Evolutionary conservation across 2,329 filamentous ascomycete genomes (phyloP), one percentile per base, ranked within the genome.

Genomic region (Monascus ruber): DNA sequence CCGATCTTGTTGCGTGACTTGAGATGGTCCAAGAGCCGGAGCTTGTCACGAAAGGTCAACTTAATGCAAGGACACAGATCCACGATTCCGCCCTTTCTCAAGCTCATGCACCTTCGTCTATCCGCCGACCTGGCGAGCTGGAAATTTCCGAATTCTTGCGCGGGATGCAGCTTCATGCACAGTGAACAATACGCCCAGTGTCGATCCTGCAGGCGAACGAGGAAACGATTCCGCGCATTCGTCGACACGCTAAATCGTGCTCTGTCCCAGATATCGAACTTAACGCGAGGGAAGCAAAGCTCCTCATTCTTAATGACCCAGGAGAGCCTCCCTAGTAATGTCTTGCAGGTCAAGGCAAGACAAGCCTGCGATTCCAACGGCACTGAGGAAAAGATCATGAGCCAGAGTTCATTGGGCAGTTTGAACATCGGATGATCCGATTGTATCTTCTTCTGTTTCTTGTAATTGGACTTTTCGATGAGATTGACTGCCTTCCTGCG

Each of bases 11-110:
- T 50, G 4, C 59, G 53, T 32, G 57, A 43, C 29, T 51, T 51
- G 26, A 63, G 33, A 9, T 59, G 48, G 11, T 63, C 52, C 5
- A 55, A 39, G 2, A 64, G 51, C 11, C 62, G 54, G 32, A 56
- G 6, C 28, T 29, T 29, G 28, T 6, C 28, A 10, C 28, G 28
- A 6, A 29, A 6, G 6, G 28, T 29, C 28, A 29, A 10, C 28
- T 6, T 6, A 6, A 29, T 29, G 28, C 28, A 29, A 6, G 28
- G 28, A 29, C 28, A 29, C 28, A 29, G 28, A 6, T 29, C 6
- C 28, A 29, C 28, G 10, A 29, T 10, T 10, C 28, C 28, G 28
- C 28, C 28, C 28, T 6, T 6, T 29, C 28, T 10, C 2, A 10
- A 10, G 10, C 10, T 10, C 28, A 29, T 29, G 28, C 28, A 29